Conservation (phyloP, 2,329 filamentous ascomycete genomes). For the Botrytis medusae region DNA sequence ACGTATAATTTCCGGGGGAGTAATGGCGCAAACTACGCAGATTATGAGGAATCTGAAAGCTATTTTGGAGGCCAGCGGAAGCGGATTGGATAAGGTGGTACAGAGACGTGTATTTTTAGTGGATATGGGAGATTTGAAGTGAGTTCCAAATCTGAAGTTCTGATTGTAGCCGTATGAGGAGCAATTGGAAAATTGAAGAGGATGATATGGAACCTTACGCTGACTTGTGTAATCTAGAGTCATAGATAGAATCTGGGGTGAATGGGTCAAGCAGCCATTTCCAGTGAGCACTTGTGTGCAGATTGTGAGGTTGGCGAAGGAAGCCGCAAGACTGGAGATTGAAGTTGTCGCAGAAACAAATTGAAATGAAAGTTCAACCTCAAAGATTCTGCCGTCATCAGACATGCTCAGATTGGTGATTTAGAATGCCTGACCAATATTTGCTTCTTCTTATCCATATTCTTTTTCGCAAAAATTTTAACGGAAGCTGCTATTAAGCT, state of each 20-base stretch:
- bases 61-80: conserved; percentile 13
- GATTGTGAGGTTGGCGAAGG: conserved; percentile 17
- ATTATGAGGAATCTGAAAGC: conserved; percentile 20
- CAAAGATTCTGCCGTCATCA: too few species aligned
- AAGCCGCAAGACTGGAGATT: conserved; percentile 17
- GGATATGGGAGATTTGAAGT: conserved; percentile 20
- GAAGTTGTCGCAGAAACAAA: conserved; percentile 21
- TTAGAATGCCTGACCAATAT: neutral
- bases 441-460: neutral
- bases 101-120: conserved; percentile 18
- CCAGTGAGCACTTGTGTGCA: conserved; percentile 20
- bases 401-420: neutral
- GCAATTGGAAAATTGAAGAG: neutral
- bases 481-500: neutral
- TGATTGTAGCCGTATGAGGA: neutral
- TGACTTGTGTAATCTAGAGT: neutral
- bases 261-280: conserved; percentile 20
- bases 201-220: neutral
- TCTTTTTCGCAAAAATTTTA: neutral
- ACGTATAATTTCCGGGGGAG: conserved; percentile 9
- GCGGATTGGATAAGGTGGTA: conserved; percentile 10
- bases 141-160: neutral
- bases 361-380: neutral
- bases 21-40: conserved; percentile 12
- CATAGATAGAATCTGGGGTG: conserved; percentile 18